Conservation (phyloP, 805 yeast genomes). For the Yarrowia porcina region DNA sequence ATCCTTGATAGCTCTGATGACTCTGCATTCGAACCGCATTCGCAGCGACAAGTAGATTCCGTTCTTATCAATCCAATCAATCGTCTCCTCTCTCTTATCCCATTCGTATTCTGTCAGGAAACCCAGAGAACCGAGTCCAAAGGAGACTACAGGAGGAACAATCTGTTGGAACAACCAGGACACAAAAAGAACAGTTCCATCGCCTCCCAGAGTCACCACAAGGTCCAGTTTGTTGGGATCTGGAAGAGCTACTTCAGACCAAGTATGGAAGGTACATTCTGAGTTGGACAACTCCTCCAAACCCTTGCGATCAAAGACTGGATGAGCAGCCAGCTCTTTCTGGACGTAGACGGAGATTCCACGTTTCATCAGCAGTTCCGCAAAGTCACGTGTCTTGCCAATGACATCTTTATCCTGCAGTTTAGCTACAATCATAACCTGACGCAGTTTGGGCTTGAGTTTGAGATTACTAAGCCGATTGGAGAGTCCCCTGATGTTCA, state of each 20-base stretch:
- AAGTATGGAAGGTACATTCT: background rate
- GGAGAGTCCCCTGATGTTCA: constrained; percentile 15
- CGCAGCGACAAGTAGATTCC: constrained; percentile 50
- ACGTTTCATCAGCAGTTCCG: constrained; percentile 15
- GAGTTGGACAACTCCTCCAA: constrained; percentile 48
- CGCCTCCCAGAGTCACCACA: constrained; percentile 84
- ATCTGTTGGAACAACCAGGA: constrained; percentile 78
- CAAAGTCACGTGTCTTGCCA: constrained; percentile 31
- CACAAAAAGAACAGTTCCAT: constrained; percentile 89
- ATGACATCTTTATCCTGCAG: constrained; percentile 31
- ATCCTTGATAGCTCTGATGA: constrained; percentile 40
- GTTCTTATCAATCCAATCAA: constrained; percentile 41
- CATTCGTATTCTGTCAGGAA: constrained; percentile 74
- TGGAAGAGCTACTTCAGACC: constrained; percentile 37
- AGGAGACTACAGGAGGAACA: constrained; percentile 90
- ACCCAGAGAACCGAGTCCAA: constrained; percentile 87
- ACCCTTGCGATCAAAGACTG: constrained; percentile 37
- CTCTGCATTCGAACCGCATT: constrained; percentile 51
- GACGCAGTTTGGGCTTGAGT: constrained; percentile 31
- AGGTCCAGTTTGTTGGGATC: constrained; percentile 53
- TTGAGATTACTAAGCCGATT: constrained; percentile 31
- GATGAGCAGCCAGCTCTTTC: constrained; percentile 30
- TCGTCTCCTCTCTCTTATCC: constrained; percentile 39
- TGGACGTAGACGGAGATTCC: constrained; percentile 6
- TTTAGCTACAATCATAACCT: constrained; percentile 34